Evolutionary conservation across 1,139 yeast species (phyloP).

Genomic region (Zhuliangozyma parablackwelliae): DNA sequence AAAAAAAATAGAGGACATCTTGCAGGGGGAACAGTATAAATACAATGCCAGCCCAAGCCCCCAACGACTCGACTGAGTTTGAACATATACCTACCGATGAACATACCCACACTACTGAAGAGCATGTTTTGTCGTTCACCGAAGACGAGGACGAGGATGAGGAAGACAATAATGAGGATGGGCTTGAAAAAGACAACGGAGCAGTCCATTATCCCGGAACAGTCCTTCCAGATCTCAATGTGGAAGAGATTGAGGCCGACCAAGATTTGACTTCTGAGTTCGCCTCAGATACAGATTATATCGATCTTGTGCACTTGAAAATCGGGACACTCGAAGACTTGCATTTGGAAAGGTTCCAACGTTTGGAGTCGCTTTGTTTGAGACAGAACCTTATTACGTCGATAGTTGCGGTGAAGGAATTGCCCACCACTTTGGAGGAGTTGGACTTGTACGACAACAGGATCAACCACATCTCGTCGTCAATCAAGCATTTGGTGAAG

Average conservation of each 20-base stretch:
- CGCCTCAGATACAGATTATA: constrained; percentile 57
- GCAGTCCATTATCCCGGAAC: constrained; percentile 43
- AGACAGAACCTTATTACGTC: constrained; percentile 82
- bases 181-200: constrained; percentile 15
- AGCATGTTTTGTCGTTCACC: constrained; percentile 11
- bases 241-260: constrained; percentile 43
- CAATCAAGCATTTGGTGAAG: constrained; percentile 54
- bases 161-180: constrained; percentile 18
- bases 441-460: constrained; percentile 90
- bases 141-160: constrained; percentile 25
- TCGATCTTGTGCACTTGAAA: constrained; percentile 79
- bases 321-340: constrained; percentile 65
- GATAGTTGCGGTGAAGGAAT: constrained; percentile 62
- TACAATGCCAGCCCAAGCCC: no score
- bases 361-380: constrained; percentile 61
- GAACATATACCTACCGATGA: no score
- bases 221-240: constrained; percentile 53
- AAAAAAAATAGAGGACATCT: no score
- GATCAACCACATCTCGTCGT: constrained; percentile 76
- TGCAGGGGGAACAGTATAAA: no score
- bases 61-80: no score
- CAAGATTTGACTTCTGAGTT: constrained; percentile 60
- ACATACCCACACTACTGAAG: no score
- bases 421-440: constrained; percentile 61
- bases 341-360: constrained; percentile 52